Percentiles rank a stretch among this genome's conserved stretches.
Evolutionary conservation across 768 basidiomycete species (phyloP).

Genomic region (Coprinopsis strossmayeri): DNA sequence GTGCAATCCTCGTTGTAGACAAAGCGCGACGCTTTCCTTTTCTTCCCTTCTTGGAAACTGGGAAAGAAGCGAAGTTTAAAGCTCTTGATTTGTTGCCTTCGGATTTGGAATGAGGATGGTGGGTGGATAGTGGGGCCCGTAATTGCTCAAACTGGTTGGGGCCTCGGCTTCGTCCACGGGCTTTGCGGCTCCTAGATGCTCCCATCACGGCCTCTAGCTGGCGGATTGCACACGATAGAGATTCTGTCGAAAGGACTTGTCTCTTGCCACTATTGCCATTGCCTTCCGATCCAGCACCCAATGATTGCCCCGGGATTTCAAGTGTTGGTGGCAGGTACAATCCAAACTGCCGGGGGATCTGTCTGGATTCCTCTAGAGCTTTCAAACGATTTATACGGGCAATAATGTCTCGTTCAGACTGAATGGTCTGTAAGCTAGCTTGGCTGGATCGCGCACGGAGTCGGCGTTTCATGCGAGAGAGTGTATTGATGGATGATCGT

Average conservation of each 20-base stretch:
- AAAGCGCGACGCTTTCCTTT: conserved; percentile 44
- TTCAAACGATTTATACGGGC: conserved; percentile 54
- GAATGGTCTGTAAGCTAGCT: conserved; percentile 43
- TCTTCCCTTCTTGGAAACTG: conserved; percentile 18
- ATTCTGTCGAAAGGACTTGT: conserved; percentile 35
- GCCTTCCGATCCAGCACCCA: neutral
- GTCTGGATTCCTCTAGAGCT: conserved; percentile 54
- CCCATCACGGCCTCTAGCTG: conserved; percentile 45
- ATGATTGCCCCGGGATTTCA: conserved; percentile 5
- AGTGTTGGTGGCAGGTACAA: conserved; percentile 51
- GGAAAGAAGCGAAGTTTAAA: conserved; percentile 3
- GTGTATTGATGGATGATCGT: conserved; percentile 33
- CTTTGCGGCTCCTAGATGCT: conserved; percentile 23
- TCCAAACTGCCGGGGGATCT: conserved; percentile 55
- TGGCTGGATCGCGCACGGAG: conserved; percentile 30
- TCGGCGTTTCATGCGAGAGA: conserved; percentile 37
- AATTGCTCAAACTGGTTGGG: neutral
- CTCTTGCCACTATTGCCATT: conserved; percentile 1
- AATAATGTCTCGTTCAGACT: conserved; percentile 54
- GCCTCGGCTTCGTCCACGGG: conserved; percentile 18
- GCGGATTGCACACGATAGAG: conserved; percentile 39
- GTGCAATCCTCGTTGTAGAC: neutral
- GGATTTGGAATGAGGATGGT: neutral
- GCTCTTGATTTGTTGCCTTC: neutral
- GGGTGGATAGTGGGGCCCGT: neutral